A percentile compares a stretch with the other conserved stretches of the same genome.
These are phyloP conservation scores for Raffaelea ambrosiae DNA, from an alignment of 2,329 filamentous ascomycete species.

Conservation along the genomic window DNA sequence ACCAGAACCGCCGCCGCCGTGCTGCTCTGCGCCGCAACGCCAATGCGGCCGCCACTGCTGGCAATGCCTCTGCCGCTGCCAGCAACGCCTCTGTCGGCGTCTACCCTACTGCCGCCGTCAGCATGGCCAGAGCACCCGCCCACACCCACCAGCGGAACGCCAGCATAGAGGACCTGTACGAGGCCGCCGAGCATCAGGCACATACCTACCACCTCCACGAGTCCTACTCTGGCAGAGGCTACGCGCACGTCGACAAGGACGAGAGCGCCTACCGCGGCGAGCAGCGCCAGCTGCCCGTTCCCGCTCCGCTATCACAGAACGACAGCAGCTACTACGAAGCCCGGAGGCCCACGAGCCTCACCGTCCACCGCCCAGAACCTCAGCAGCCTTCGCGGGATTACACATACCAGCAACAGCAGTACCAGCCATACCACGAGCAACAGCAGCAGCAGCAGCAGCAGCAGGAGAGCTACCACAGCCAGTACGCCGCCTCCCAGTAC, in stretches of 20 bases:
- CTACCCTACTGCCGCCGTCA: slow-evolving; percentile 5
- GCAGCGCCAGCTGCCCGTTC: too few relatives aligned
- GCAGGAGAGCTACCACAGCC: neutral
- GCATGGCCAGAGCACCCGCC: slow-evolving; percentile 7
- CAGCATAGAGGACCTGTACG: slow-evolving; percentile 3
- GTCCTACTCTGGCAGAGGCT: too few relatives aligned
- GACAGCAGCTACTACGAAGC: too few relatives aligned
- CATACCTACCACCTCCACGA: neutral
- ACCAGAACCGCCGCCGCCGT: slow-evolving; percentile 69
- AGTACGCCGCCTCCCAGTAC: neutral
- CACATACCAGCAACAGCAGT: neutral
- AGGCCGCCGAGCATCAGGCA: neutral
- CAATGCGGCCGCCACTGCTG: neutral
- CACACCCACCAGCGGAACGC: slow-evolving; percentile 2
- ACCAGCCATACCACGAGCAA: slow-evolving; percentile 1
- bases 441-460: neutral
- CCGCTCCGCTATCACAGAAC: too few relatives aligned
- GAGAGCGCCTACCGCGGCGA: too few relatives aligned
- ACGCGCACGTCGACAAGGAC: too few relatives aligned
- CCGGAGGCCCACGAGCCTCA: too few relatives aligned
- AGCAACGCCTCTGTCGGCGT: slow-evolving; percentile 4
- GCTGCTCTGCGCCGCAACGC: slow-evolving; percentile 25
- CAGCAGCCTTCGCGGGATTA: neutral
- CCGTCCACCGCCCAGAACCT: too few relatives aligned
- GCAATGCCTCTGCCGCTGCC: neutral